Evolutionary conservation across 441 rosid species (phyloP).

Genomic region (Daphne laureola): DNA sequence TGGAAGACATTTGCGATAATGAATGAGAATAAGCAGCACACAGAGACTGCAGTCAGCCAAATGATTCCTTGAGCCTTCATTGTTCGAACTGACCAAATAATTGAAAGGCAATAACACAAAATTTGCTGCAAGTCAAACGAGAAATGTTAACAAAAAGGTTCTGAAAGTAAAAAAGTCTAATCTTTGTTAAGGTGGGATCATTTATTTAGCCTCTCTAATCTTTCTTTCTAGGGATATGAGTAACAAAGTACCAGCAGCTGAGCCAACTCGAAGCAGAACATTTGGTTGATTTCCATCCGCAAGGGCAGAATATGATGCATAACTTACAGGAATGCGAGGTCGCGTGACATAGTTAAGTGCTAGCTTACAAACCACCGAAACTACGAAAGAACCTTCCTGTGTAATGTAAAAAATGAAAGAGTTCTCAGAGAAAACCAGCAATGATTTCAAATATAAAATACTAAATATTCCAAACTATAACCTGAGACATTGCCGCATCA

Average conservation of each 20-base stretch:
- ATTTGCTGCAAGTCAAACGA: constrained; percentile 66
- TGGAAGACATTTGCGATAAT: constrained; percentile 62
- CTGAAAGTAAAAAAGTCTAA: not conserved
- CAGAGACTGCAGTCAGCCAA: constrained; percentile 80
- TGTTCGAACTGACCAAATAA: constrained; percentile 66
- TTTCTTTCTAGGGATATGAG: not conserved
- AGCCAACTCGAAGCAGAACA: constrained; percentile 89
- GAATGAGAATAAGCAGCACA: constrained; percentile 81
- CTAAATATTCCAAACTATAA: constrained; percentile 17
- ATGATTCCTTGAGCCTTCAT: constrained; percentile 52
- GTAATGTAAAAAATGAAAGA: constrained; percentile 3
- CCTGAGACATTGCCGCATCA: constrained; percentile 94
- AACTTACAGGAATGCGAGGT: constrained; percentile 37
- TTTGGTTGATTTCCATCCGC: constrained; percentile 60
- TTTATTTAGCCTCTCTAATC: too few species aligned
- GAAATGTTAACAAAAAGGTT: constrained; percentile 12
- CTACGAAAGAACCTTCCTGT: constrained; percentile 74
- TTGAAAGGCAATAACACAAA: constrained; percentile 80
- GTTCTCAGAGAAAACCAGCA: constrained; percentile 4
- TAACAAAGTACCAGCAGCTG: constrained; percentile 76
- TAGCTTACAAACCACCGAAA: constrained; percentile 57
- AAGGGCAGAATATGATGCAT: constrained; percentile 44
- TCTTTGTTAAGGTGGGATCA: too few species aligned
- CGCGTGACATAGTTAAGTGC: constrained; percentile 67
- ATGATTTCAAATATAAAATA: constrained; percentile 7